Percentiles rank a stretch among this genome's conserved stretches.
These are phyloP conservation scores for Blastobotrys americana DNA, from an alignment of 805 yeast genomes.

Conservation along the genomic window DNA sequence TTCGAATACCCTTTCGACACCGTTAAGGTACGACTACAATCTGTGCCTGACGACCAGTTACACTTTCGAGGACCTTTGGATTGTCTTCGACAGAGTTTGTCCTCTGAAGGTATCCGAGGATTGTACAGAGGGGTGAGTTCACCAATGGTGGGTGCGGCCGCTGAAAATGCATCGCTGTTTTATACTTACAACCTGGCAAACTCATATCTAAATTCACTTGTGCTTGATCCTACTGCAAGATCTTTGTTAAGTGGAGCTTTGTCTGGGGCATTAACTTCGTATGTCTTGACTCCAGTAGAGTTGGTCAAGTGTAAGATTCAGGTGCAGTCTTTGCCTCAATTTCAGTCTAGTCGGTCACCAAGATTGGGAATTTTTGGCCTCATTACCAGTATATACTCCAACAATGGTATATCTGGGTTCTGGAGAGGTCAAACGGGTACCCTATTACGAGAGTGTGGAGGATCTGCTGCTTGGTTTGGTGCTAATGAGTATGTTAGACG, in stretches of 20 bases:
- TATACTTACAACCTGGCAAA: slow-evolving; percentile 29
- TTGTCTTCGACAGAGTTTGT: slow-evolving; percentile 55
- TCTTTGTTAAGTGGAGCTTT: slow-evolving; percentile 67
- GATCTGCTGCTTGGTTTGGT: slow-evolving; percentile 93
- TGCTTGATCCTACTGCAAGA: slow-evolving; percentile 31
- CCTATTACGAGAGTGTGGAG: slow-evolving; percentile 72
- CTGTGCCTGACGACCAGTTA: slow-evolving; percentile 54
- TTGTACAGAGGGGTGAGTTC: slow-evolving; percentile 73
- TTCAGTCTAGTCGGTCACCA: background rate
- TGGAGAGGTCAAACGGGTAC: slow-evolving; percentile 89
- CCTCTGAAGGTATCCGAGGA: slow-evolving; percentile 67
- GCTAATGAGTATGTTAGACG: slow-evolving; percentile 56
- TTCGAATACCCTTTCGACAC: slow-evolving; percentile 93
- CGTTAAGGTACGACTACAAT: slow-evolving; percentile 76
- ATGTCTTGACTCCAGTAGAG: slow-evolving; percentile 86
- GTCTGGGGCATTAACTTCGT: slow-evolving; percentile 76
- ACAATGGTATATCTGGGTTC: slow-evolving; percentile 61
- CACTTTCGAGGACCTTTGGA: slow-evolving; percentile 53
- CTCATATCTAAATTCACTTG: background rate
- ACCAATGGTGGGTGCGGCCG: slow-evolving; percentile 84
- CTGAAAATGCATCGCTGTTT: slow-evolving; percentile 78
- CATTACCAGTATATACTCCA: slow-evolving; percentile 36
- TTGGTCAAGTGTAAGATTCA: slow-evolving; percentile 82
- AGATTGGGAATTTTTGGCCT: slow-evolving; percentile 29
- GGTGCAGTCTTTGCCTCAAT: slow-evolving; percentile 41